A percentile compares a stretch with the other conserved stretches of the same genome.
phyloP scores from a whole-genome alignment of 768 basidiomycete species.

The Phaeotremella fagi region DNA sequence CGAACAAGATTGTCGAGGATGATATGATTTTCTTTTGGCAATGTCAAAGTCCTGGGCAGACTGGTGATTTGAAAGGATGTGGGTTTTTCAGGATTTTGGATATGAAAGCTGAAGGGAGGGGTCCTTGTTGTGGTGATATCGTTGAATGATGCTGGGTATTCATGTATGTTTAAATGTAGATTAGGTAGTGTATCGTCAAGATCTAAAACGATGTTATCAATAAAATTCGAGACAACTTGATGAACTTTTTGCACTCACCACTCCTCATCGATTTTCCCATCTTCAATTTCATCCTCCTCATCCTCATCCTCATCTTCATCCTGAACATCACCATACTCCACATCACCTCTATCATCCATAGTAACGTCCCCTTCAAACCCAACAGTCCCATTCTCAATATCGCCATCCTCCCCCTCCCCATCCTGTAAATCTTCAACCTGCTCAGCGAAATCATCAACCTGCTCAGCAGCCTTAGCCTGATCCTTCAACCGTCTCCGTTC shows the following conservation, averaged over 20 bases:
- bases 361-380: constrained; percentile 25
- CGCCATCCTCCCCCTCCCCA: constrained; percentile 18
- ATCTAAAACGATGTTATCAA: background rate
- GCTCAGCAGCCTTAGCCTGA: constrained; percentile 6
- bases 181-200: no score
- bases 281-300: constrained; percentile 36
- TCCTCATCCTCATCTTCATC: constrained; percentile 28
- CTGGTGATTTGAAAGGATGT: constrained; percentile 46
- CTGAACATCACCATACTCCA: constrained; percentile 39
- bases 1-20: constrained; percentile 15
- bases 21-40: constrained; percentile 47
- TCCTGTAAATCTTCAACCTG: constrained; percentile 24
- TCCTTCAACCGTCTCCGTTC: constrained; percentile 24
- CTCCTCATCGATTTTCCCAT: constrained; percentile 12
- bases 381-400: constrained; percentile 22
- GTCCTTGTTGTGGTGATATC: constrained; percentile 35
- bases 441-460: constrained; percentile 3
- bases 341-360: constrained; percentile 39
- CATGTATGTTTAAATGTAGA: background rate
- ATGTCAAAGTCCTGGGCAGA: constrained; percentile 41
- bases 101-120: constrained; percentile 39
- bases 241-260: background rate
- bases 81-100: constrained; percentile 47
- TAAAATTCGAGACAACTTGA: background rate
- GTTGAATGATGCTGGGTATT: background rate